phyloP scores from a whole-genome alignment of 352 stramenopile species.

The Lagenidium giganteum region DNA sequence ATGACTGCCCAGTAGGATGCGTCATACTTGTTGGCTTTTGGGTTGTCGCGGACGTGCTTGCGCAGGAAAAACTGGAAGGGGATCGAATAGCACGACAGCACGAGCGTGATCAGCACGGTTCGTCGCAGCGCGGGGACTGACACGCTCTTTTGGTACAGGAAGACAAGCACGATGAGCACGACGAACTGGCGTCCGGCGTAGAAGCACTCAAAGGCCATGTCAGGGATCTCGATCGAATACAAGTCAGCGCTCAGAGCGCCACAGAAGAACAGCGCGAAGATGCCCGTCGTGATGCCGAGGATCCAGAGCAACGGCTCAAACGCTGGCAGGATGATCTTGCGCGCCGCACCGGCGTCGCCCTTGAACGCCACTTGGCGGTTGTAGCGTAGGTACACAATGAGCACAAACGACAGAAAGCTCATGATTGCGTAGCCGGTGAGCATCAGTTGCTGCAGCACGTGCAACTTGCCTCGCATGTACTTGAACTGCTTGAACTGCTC shows the following conservation, averaged over 20 bases:
- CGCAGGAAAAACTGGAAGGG: conserved; percentile 15
- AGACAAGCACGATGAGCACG: conserved; percentile 40
- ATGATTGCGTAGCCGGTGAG: conserved; percentile 36
- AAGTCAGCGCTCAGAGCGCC: too few species aligned
- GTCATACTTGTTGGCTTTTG: conserved; percentile 1
- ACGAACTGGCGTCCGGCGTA: conserved; percentile 52
- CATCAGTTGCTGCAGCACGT: conserved; percentile 28
- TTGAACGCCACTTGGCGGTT: conserved; percentile 42
- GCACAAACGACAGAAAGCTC: conserved; percentile 31
- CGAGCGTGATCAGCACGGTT: conserved; percentile 27
- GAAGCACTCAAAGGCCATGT: conserved; percentile 41
- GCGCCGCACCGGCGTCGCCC: conserved; percentile 42
- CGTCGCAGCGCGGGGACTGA: conserved; percentile 37
- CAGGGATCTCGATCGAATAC: too few species aligned
- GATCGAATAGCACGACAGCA: conserved; percentile 31
- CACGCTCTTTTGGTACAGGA: conserved; percentile 52
- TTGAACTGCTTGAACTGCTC: too few species aligned
- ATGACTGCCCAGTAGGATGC: conserved; percentile 9
- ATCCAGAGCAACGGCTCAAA: conserved; percentile 70
- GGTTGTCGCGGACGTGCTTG: too few species aligned
- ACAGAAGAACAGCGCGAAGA: too few species aligned
- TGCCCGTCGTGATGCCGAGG: too few species aligned
- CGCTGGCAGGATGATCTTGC: conserved; percentile 59
- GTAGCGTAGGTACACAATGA: conserved; percentile 48
- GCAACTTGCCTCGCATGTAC: conserved; percentile 8